These are phyloP conservation scores for Cerioporus squamosus DNA, from an alignment of 1,284 basidiomycete species.

Conservation along the genomic window DNA sequence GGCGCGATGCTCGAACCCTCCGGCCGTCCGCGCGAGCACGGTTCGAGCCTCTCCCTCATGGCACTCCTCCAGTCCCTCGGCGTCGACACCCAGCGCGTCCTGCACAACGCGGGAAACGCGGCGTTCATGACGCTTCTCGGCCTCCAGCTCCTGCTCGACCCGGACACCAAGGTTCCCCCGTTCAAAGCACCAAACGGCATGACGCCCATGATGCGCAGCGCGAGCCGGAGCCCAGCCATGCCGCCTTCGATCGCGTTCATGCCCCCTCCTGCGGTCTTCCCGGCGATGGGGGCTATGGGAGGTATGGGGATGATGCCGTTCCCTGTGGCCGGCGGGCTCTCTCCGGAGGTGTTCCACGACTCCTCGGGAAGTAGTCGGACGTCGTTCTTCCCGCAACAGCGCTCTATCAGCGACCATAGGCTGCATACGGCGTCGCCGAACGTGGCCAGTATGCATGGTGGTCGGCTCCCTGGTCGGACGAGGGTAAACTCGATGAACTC, in stretches of 20 bases:
- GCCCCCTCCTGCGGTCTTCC: constrained; percentile 19
- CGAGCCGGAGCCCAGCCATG: constrained; percentile 27
- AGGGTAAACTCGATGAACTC: constrained; percentile 24
- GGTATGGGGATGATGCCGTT: constrained; percentile 15
- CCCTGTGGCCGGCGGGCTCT: constrained; percentile 2
- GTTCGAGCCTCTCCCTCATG: constrained; percentile 57
- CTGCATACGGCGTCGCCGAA: constrained; percentile 6
- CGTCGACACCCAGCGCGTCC: constrained; percentile 43
- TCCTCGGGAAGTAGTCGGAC: constrained; percentile 7
- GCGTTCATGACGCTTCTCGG: constrained; percentile 67
- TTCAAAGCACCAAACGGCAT: constrained; percentile 22
- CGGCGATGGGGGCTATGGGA: constrained; percentile 10
- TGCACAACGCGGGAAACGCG: constrained; percentile 76
- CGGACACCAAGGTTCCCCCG: constrained; percentile 38
- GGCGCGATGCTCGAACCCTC: constrained; percentile 62
- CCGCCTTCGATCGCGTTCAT: constrained; percentile 25
- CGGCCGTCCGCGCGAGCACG: constrained; percentile 49
- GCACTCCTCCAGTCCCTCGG: constrained; percentile 58
- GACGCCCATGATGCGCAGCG: constrained; percentile 20
- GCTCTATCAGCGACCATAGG: constrained; percentile 20
- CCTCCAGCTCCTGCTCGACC: constrained; percentile 67
- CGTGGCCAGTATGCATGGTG: not conserved
- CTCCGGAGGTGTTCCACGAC: constrained; percentile 17
- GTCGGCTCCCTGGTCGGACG: constrained; percentile 13
- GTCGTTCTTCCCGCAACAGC: constrained; percentile 20